Evolutionary conservation across 768 basidiomycete genomes (phyloP), one percentile per base, ranked within the genome.

Genomic region (Cytidiella melzeri): DNA sequence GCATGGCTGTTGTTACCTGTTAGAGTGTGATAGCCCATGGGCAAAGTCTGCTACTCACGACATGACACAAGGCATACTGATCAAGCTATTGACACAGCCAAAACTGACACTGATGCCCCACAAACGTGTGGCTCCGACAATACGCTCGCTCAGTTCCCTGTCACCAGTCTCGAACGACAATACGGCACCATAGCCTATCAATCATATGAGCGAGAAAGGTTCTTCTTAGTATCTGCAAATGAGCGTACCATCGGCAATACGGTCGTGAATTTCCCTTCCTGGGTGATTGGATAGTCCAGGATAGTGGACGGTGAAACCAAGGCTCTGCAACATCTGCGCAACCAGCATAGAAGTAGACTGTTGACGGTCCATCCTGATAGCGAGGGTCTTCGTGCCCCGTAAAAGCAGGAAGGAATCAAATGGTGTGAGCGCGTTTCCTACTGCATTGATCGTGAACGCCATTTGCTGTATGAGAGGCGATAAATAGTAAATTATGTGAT

Each of bases 31-130:
- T 46, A 52, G 37, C 28, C 3, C 19, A 2, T 38, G 13, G 12
- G 23, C 51, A 47, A 41, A 23, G n/a, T n/a, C n/a, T n/a, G 36
- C 28, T 4, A 87, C 94, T 71, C 67, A 98, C 95, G 93, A 96
- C 96, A 99, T 98, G 59, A 92, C 83, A 65, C 96, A 98, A 30
- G 96, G 96, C 95, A 99, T 97, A 55, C 89, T 92, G 69, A 98
- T 98, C 65, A 99, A 66, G 61, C 90, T 92, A 72, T 99, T 99
- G 53, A 99, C 94, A 57, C 90, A 93, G 26, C 96, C 96, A 61
- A 99, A 99, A 64, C 91, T 93, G 59, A 99, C 96, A 54, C 87
- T 92, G 61, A 99, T 97, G 18, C 94, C 91, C 94, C 95, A 99
- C 23, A 99, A 71, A 46, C 92, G 77, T 13, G 96, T 90, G 1